These are phyloP conservation scores for Chalciporus pseudorubinellus DNA, from an alignment of 768 basidiomycete genomes.

Conservation along the genomic window DNA sequence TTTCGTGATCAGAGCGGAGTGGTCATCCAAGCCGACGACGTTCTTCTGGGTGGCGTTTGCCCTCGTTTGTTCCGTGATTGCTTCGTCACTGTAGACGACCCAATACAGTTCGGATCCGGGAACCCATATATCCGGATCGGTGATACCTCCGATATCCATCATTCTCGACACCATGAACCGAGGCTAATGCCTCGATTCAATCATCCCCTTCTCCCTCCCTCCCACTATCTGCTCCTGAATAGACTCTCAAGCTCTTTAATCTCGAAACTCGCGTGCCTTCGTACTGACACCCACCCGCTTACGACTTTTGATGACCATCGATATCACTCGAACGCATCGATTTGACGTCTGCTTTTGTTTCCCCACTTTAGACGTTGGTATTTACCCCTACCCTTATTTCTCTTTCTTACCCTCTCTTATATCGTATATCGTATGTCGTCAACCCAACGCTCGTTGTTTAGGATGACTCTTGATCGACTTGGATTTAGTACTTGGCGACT, in stretches of 20 bases:
- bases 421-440: neutral
- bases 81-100: constrained; percentile 14
- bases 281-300: neutral
- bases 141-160: too few species aligned
- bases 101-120: neutral
- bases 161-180: too few species aligned
- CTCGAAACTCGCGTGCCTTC: too few species aligned
- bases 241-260: too few species aligned
- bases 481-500: too few species aligned
- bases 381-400: neutral
- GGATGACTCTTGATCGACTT: neutral
- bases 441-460: neutral
- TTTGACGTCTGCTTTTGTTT: too few species aligned
- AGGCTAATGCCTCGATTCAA: too few species aligned
- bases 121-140: neutral
- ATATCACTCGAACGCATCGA: too few species aligned
- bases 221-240: too few species aligned
- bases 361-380: neutral
- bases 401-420: neutral
- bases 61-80: constrained; percentile 9
- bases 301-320: neutral
- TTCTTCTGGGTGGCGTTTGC: constrained; percentile 15
- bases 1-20: constrained; percentile 13
- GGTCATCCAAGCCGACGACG: constrained; percentile 7
- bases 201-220: neutral